Evolutionary conservation across 2,329 filamentous ascomycete species (phyloP).

Genomic region (Aspergillus ochraceus): DNA sequence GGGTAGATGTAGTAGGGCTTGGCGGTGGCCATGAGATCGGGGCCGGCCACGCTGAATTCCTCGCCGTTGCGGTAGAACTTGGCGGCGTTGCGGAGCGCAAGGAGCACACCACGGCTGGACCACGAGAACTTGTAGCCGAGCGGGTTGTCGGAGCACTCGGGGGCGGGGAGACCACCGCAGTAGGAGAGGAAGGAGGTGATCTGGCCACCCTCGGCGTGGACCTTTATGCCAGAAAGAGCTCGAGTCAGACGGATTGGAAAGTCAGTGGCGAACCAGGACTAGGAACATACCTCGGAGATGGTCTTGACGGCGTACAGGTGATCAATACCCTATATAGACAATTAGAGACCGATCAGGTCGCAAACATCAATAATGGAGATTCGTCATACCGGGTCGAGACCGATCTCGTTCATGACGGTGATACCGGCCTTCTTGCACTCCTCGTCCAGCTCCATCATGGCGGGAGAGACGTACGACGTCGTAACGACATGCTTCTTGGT

Average conservation of each 20-base stretch:
- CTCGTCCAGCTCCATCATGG: conserved; percentile 85
- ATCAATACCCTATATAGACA: conserved; percentile 35
- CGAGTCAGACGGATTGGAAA: background rate
- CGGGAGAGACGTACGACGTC: conserved; percentile 87
- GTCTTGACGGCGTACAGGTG: conserved; percentile 78
- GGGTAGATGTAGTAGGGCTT: conserved; percentile 92
- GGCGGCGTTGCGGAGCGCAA: conserved; percentile 83
- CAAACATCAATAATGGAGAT: background rate
- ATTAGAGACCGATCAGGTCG: background rate
- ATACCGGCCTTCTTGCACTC: conserved; percentile 86
- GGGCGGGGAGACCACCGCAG: conserved; percentile 76
- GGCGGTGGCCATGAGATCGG: conserved; percentile 79
- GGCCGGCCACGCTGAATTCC: conserved; percentile 62
- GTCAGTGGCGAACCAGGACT: background rate
- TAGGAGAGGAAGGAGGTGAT: conserved; percentile 78
- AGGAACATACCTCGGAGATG: conserved; percentile 55
- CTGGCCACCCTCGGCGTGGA: conserved; percentile 86
- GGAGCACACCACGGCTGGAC: conserved; percentile 78
- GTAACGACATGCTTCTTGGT: conserved; percentile 96
- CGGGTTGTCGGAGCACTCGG: conserved; percentile 80
- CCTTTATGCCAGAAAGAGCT: conserved; percentile 49
- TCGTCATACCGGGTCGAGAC: conserved; percentile 49
- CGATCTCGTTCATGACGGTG: conserved; percentile 97
- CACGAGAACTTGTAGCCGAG: conserved; percentile 91
- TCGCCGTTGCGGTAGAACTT: conserved; percentile 80